These are phyloP conservation scores for Punctularia strigosozonata DNA, from an alignment of 768 basidiomycete genomes.

Conservation along the genomic window DNA sequence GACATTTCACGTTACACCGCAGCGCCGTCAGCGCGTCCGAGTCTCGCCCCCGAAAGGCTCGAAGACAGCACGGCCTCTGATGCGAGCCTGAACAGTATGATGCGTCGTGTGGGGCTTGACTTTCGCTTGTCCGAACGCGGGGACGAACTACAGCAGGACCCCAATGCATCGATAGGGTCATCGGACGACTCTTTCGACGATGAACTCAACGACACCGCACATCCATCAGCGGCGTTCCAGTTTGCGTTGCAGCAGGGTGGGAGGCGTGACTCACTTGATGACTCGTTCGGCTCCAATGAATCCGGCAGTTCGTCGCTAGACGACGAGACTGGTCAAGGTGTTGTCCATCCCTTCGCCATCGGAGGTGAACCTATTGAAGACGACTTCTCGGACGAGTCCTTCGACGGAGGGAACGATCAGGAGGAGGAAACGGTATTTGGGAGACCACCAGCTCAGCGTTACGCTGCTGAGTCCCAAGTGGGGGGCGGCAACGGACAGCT, in stretches of 20 bases:
- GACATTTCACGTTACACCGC: constrained; percentile 58
- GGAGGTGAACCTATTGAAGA: neutral
- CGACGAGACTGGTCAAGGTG: neutral
- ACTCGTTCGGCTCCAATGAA: constrained; percentile 1
- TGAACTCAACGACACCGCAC: neutral
- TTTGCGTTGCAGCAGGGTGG: neutral
- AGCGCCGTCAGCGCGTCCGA: constrained; percentile 7
- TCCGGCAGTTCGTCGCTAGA: neutral
- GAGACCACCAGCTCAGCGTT: neutral
- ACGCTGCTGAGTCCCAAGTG: neutral
- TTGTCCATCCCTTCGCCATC: neutral
- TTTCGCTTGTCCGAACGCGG: constrained; percentile 15
- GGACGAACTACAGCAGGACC: neutral
- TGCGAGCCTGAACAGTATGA: constrained; percentile 57
- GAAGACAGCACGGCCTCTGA: constrained; percentile 38
- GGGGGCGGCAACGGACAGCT: too few relatives aligned
- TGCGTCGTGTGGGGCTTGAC: constrained; percentile 45
- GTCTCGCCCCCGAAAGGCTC: constrained; percentile 7
- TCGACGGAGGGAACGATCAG: neutral
- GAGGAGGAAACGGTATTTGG: neutral
- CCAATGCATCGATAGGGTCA: neutral
- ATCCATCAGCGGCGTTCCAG: constrained; percentile 1
- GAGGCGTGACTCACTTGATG: neutral
- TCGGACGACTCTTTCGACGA: neutral
- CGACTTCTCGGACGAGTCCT: neutral